phyloP scores from a whole-genome alignment of 1,284 basidiomycete species.

The Trametes polyzona region DNA sequence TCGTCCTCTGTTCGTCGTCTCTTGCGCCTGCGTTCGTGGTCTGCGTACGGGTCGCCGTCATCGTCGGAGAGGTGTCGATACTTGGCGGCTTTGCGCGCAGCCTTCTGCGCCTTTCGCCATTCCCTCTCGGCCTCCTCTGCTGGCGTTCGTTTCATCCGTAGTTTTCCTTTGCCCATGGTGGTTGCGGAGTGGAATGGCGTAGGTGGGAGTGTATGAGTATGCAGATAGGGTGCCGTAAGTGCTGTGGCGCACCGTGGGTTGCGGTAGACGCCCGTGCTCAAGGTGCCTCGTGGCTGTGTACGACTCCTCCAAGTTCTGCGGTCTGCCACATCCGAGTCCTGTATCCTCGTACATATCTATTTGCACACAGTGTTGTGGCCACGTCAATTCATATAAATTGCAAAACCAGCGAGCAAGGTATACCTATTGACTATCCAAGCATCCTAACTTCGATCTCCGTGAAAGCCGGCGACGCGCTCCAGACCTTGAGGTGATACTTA shows the following conservation, averaged over 20 bases:
- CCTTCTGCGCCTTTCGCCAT: slow-evolving; percentile 51
- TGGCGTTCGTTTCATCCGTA: slow-evolving; percentile 73
- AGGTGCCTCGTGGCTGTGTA: too few species aligned
- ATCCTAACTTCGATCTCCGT: background rate
- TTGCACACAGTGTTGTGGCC: too few species aligned
- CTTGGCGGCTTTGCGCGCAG: slow-evolving; percentile 46
- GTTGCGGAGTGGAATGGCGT: background rate
- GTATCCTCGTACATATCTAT: too few species aligned
- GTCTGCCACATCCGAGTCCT: too few species aligned
- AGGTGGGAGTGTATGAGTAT: background rate
- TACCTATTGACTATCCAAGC: too few species aligned
- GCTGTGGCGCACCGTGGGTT: too few species aligned
- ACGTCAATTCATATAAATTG: too few species aligned
- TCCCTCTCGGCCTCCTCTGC: slow-evolving; percentile 65
- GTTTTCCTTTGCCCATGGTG: slow-evolving; percentile 44
- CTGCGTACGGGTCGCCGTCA: slow-evolving; percentile 6
- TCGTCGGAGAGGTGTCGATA: slow-evolving; percentile 17
- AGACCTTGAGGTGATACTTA: background rate
- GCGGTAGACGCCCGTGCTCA: too few species aligned
- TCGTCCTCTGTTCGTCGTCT: slow-evolving; percentile 19
- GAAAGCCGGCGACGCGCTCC: background rate
- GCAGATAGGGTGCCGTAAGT: too few species aligned
- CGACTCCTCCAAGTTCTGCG: too few species aligned
- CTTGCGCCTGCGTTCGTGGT: slow-evolving; percentile 8
- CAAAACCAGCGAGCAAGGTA: too few species aligned